Evolutionary conservation across 495 filamentous ascomycete genomes (phyloP).

Genomic region (Podospora australis): DNA sequence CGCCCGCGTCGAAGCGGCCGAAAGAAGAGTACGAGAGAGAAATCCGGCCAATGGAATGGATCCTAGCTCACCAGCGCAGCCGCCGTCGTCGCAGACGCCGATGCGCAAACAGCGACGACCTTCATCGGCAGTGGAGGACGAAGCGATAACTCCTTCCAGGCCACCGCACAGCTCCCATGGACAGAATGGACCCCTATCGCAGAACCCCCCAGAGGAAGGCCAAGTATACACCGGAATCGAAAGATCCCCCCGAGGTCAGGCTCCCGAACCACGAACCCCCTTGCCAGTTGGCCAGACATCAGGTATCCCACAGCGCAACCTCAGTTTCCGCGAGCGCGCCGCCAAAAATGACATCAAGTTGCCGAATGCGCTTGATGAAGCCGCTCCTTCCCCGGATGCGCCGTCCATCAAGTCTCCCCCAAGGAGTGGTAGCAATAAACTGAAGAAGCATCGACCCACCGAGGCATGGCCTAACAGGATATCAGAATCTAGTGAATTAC

Average conservation of each 20-base stretch:
- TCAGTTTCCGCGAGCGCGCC: constrained; percentile 46
- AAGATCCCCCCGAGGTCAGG: constrained; percentile 23
- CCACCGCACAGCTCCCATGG: constrained; percentile 5
- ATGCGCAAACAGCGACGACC: constrained; percentile 17
- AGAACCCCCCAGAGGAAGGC: constrained; percentile 31
- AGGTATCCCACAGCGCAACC: constrained; percentile 38
- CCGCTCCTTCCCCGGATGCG: constrained; percentile 13
- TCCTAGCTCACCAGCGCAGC: constrained; percentile 2
- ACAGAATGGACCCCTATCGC: constrained; percentile 27
- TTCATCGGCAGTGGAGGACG: constrained; percentile 8
- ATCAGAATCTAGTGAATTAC: constrained; percentile 25
- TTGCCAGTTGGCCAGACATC: constrained; percentile 18
- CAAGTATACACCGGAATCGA: constrained; percentile 20
- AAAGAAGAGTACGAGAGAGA: constrained; percentile 46
- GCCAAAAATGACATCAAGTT: constrained; percentile 30
- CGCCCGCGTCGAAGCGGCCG: constrained; percentile 72
- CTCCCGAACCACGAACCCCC: constrained; percentile 24
- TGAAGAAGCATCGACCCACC: constrained; percentile 35
- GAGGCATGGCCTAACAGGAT: constrained; percentile 32
- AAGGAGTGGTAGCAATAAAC: constrained; percentile 41
- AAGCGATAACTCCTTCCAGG: constrained; percentile 17
- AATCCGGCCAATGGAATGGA: constrained; percentile 22
- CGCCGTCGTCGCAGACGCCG: constrained; percentile 11
- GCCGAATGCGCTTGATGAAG: constrained; percentile 21
- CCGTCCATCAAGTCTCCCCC: constrained; percentile 24